These are phyloP conservation scores for Niebla homalea DNA, from an alignment of 495 filamentous ascomycete species.

Conservation along the genomic window DNA sequence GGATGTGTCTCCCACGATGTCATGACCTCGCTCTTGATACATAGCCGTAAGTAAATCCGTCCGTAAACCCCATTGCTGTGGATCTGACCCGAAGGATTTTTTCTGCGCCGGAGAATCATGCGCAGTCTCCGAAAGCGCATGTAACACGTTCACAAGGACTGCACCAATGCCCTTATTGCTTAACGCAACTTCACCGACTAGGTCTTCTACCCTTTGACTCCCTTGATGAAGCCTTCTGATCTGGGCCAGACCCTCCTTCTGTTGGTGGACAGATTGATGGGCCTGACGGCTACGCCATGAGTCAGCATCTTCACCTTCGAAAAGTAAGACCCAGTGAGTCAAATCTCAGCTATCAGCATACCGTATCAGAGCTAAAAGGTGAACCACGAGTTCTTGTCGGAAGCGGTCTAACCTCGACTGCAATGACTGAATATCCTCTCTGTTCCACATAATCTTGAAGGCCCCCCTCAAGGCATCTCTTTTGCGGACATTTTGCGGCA, in stretches of 20 bases:
- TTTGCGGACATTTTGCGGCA: background rate
- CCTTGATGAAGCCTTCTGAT: background rate
- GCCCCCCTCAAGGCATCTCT: background rate
- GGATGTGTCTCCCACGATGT: background rate
- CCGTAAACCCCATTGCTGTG: background rate
- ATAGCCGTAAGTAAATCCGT: background rate
- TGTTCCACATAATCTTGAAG: background rate
- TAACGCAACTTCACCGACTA: background rate
- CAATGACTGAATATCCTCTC: background rate
- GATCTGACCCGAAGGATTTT: background rate
- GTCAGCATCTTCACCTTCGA: background rate
- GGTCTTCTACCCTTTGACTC: background rate
- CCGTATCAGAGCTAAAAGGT: constrained; percentile 1
- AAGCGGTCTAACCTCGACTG: background rate
- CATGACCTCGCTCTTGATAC: background rate
- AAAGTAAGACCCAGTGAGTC: no score
- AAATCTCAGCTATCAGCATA: background rate
- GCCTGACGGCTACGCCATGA: background rate
- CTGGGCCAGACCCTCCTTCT: background rate
- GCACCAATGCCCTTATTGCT: background rate
- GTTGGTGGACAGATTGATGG: background rate
- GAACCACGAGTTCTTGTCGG: background rate
- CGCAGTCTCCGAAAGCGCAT: background rate
- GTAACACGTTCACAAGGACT: background rate
- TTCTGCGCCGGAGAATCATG: background rate